Evolutionary conservation across 257 asterid species (phyloP), one percentile per base, ranked within the genome.

Genomic region (Nicotiana benthamiana): DNA sequence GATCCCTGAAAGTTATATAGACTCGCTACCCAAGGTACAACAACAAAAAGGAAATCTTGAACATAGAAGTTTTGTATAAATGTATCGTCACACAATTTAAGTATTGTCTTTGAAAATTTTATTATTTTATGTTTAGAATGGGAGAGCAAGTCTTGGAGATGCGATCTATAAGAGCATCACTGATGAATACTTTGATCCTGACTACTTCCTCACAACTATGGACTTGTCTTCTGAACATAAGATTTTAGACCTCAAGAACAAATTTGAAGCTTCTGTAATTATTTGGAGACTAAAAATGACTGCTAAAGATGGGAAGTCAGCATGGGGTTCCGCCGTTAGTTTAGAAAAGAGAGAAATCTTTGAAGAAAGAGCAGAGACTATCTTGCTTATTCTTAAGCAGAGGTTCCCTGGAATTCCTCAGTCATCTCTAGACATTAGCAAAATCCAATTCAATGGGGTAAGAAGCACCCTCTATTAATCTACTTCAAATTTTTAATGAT

Each of bases 321-420:
- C 94, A 2, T 91, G 96, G 96, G 81, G 94, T 63, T 91, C 96
- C 7, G 89, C 86, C 7, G 88, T 90, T 67, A 90, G 92, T 43
- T 40, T 84, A 65, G 96, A 91, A 86, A 91, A 91, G 86, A 86
- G 98, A 83, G 99, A 92, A 83, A 79, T 92, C 4, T 84, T 91
- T 11, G 95, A 91, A 86, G 95, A 91, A 63, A 84, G 95, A 83
- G 95, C 98, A 3, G 95, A 92, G 84, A 90, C 96, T 0, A 90
- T 95, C 34, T 78, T 93, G 64, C 88, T 87, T 9, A 83, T 92
- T 61, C 86, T 95, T 52, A 90, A 95, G 92, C 95, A 92, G n/a
- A 87, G 90, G 9, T 93, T 88, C 85, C 99, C 98, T n/a, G 97
- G 97, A 32, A 83, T 92, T 52, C 91, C 97, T 24, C 98, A 95